Evolutionary conservation across 1,284 basidiomycete genomes (phyloP), one percentile per base, ranked within the genome.

Genomic region (Coniophora puteana): DNA sequence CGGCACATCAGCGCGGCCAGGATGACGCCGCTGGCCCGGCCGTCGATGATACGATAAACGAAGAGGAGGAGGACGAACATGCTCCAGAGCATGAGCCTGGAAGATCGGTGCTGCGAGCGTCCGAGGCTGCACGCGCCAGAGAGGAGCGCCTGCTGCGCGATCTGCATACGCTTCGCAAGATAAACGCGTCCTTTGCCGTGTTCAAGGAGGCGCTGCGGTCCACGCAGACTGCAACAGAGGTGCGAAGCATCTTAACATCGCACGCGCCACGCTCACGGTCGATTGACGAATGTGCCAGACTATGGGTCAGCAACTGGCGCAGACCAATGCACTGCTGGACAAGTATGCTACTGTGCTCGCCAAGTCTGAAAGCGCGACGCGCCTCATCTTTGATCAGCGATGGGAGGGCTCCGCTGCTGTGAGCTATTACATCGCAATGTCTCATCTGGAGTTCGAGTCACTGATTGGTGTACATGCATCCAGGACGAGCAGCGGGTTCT

Each of bases 141-240:
- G 83, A 89, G 53, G 85, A 88, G 46, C 84, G 80, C 54, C 60
- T 89, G 28, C 78, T 80, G 47, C 77, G 74, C 50, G 86, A 89
- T 58, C 53, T 85, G 13, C 79, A 81, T 55, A 72, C 85, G 37
- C 63, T 89, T 49, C 76, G 68, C 55, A 86, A 85, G 55, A 59
- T 89, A 17, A 89, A 89, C 51, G 58, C 73, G 11, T 72, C 81
- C 1, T 83, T 89, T 49, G 71, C 78, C 8, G 52, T 70, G 29
- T 82, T 83, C 50, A 80, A 79, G 44, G 78, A 82, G 18, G 81
- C 82, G 7, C 58, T 89, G 42, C 66, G 68, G 26, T 74, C 76
- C 41, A 72, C 79, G 2, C 74, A 75, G 48, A 74, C 77, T 16
- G 76, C 76, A 14, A 87, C 82, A 40, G 75, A 86, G 65, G 85